Base-by-base conservation (phyloP, 148 eudicot genomes). In the Limonium bicolor region DNA sequence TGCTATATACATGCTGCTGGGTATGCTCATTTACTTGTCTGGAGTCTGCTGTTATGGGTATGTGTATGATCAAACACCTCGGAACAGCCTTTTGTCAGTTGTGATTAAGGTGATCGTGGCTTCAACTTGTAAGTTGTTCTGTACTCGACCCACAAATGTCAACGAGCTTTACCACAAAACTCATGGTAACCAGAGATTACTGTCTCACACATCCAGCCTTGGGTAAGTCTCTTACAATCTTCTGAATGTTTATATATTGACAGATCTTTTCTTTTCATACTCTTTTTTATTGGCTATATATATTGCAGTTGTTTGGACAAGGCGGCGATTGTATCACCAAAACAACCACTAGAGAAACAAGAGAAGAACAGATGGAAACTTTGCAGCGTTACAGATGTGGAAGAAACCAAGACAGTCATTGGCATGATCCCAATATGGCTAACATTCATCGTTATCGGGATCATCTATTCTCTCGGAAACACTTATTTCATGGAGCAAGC, bases 401-500 rank as follows among this genome's bases (percentile, higher is more conserved):
- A 74, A 51, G 70, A n/a, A 37, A 62, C 82, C 41, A 75, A 71
- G 45, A 48, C 55, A 1, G 24, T 25, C 9, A 44, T 75, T n/a
- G 61, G 59, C 5, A 54, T 64, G 69, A 35, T 71, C 27, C 77
- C 82, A 2, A 18, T 75, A 52, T 71, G 63, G 60, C 3, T 58
- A n/a, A 61, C 78, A 29, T 65, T 71, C 42, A 51, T 72, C 24
- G 5, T 63, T 0, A 46, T 60, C 14, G 76, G 83, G 5, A 17
- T 69, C 1, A 65, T 72, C 3, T 45, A 51, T 1, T 58, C 82
- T 3, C 35, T 68, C 0, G 74, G 74, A 4, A 56, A 45, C 50
- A 76, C 78, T 16, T 76, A 68, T 62, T 76, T 76, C 27, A 48
- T 71, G 1, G 69, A 71, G 59, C 77, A 76, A 64, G 72, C 75